Evolutionary conservation across 228 moss, liverwort and hornwort genomes (phyloP).

Genomic region (Sphagnum fallax): DNA sequence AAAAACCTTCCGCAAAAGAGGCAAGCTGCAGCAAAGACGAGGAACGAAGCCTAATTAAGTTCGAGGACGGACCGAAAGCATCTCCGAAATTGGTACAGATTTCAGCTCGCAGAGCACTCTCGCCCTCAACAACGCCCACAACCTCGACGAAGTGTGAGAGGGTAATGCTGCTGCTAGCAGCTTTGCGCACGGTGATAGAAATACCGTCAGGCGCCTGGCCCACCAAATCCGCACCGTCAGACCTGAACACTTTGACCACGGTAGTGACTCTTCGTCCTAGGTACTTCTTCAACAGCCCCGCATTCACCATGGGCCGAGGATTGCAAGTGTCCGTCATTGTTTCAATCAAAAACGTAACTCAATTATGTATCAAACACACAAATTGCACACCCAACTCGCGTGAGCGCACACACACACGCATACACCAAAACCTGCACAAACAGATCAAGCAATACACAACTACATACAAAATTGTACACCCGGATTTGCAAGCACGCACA

Average conservation of each 20-base stretch:
- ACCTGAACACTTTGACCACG: constrained; percentile 55
- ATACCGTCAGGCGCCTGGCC: constrained; percentile 65
- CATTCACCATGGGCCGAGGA: constrained; percentile 72
- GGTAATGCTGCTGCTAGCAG: constrained; percentile 32
- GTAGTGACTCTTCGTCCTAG: constrained; percentile 71
- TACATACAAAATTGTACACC: too few species aligned
- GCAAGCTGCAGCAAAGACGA: background rate
- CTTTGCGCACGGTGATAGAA: constrained; percentile 59
- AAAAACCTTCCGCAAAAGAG: background rate
- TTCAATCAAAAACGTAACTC: background rate
- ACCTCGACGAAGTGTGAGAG: constrained; percentile 66
- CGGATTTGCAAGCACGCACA: too few species aligned
- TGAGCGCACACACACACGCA: too few species aligned
- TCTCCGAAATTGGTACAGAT: constrained; percentile 67
- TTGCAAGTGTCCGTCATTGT: constrained; percentile 38
- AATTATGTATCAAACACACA: too few species aligned
- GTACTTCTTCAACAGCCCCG: constrained; percentile 51
- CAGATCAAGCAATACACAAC: too few species aligned
- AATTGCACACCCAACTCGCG: too few species aligned
- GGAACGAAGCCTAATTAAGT: background rate
- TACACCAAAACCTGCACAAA: too few species aligned
- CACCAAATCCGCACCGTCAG: constrained; percentile 45
- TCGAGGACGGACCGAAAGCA: constrained; percentile 43
- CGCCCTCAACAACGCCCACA: constrained; percentile 71
- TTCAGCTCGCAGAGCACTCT: constrained; percentile 56